Conservation (phyloP, 345 rosid species). For the Eutrema heterophyllum region DNA sequence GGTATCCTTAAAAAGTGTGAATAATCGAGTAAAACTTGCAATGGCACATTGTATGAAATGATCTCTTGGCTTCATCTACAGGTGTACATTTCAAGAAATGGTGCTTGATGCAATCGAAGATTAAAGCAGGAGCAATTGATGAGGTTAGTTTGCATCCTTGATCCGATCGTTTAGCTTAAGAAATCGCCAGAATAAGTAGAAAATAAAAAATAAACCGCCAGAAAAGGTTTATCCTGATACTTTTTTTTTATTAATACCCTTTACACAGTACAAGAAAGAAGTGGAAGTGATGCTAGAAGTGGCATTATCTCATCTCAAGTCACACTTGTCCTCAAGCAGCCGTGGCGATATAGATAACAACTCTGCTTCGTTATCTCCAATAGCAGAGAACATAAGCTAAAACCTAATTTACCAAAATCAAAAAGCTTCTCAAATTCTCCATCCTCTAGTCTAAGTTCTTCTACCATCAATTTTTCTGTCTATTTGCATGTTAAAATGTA, state of each 20-base stretch:
- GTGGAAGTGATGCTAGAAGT: constrained; percentile 63
- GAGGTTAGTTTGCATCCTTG: constrained; percentile 50
- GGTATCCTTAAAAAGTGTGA: background rate
- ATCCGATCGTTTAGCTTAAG: background rate
- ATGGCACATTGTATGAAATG: background rate
- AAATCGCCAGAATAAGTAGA: background rate
- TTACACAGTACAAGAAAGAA: constrained; percentile 77
- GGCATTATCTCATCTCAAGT: constrained; percentile 39
- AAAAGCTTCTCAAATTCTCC: background rate
- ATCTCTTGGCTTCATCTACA: constrained; percentile 25
- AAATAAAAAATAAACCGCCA: background rate
- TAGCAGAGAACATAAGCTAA: constrained; percentile 22
- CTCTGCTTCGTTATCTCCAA: constrained; percentile 10
- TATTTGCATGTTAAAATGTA: constrained; percentile 6
- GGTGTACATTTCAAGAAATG: constrained; percentile 99
- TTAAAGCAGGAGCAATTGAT: constrained; percentile 69
- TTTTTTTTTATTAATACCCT: background rate
- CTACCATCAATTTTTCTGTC: background rate
- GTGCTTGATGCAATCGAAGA: constrained; percentile 97
- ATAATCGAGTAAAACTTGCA: background rate
- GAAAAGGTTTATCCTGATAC: background rate
- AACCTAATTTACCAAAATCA: background rate
- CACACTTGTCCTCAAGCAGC: constrained; percentile 22
- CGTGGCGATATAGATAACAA: constrained; percentile 9
- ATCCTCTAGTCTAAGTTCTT: background rate